Base-by-base conservation (phyloP, 306 rosid species). In the Vigna reflexopilosa region DNA sequence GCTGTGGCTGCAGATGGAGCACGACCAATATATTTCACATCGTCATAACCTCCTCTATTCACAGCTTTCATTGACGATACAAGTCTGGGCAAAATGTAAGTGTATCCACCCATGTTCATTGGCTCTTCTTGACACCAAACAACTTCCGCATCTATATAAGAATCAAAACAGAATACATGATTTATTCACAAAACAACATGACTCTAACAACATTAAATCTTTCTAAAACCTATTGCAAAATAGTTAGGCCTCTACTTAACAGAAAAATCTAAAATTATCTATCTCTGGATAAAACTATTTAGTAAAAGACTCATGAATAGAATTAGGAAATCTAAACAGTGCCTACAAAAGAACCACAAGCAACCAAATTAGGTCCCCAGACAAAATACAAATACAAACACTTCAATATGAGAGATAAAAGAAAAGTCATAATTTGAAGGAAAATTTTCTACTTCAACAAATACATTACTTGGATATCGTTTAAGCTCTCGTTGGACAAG, bases 61-160 rank as follows among this genome's bases (percentile, higher is more conserved):
- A 91, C 81, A 0, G 93, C 84, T 80, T 85, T 91, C 97, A 96
- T 74, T 73, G 99, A 90, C 7, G 96, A 81, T 84, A 78, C 70
- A 45, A 93, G 97, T 52, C 97, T 87, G 30, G 97, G 96, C 49
- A 87, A 71, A 49, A 93, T 67, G 66, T 96, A 93, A 64, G 58
- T 81, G 84, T 87, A 93, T 40, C 88, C 99, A 59, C 99, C 99
- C 99, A 96, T 96, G 89, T 93, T 96, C 98, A 96, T 87, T 22
- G 98, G 91, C 83, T 96, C 99, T 80, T 96, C 99, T 84, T 96
- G 99, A 81, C 96, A 91, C 99, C 99, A 96, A 30, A 91, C 98
- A 56, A 91, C 20, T 88, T 96, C 99, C 2, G 98, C 98, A 87
- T 96, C 99, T 96, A 70, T 73, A 73, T 11, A 38, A 50, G 36